Percentiles rank a stretch among this genome's conserved stretches.
phyloP scores from a whole-genome alignment of 306 rosid genomes.

The Alnus glutinosa region DNA sequence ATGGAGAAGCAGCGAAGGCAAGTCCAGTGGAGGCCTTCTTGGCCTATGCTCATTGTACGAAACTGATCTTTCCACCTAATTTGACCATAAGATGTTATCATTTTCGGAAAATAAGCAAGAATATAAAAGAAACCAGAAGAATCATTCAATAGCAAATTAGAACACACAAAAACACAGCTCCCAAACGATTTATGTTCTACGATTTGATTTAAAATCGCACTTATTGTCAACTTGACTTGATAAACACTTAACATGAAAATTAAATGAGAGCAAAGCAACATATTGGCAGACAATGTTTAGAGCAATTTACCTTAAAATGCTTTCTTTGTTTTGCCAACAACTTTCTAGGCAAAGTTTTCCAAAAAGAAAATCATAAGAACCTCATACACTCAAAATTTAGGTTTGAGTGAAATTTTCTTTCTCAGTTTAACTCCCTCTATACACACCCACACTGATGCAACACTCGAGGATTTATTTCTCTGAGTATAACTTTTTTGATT shows the following conservation, averaged over 20 bases:
- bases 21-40: conserved; percentile 83
- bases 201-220: too few species aligned
- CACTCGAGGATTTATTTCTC: background rate
- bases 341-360: background rate
- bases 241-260: background rate
- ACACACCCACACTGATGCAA: background rate
- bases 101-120: conserved; percentile 3
- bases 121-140: background rate
- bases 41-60: conserved; percentile 73
- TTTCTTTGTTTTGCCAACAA: background rate
- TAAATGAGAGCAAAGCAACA: background rate
- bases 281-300: background rate
- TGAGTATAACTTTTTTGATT: background rate
- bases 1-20: conserved; percentile 84
- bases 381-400: background rate
- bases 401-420: background rate
- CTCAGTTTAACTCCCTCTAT: background rate
- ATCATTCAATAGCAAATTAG: background rate
- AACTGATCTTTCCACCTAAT: conserved; percentile 77
- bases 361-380: background rate
- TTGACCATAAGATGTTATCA: conserved; percentile 27
- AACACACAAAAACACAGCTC: background rate
- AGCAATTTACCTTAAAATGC: background rate
- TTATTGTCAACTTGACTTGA: background rate
- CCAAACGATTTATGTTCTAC: too few species aligned